phyloP scores from a whole-genome alignment of 2,329 filamentous ascomycete genomes.

The Ophiosphaerella korrae region DNA sequence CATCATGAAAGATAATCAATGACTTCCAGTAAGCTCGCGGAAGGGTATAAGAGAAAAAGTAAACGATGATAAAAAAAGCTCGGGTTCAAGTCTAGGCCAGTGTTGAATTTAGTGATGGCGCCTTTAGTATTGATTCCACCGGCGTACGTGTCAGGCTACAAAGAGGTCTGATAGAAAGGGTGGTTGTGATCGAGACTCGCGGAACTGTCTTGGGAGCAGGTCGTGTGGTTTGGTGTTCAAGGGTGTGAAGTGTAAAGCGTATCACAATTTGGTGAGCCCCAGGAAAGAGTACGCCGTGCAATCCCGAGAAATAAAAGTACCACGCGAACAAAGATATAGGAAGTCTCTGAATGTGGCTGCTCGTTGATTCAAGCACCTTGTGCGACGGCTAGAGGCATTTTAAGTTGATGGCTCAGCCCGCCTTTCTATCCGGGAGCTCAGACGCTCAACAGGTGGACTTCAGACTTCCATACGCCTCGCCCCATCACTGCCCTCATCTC shows the following conservation, averaged over 20 bases:
- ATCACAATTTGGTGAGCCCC: background rate
- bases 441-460: background rate
- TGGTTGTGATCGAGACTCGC: background rate
- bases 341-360: background rate
- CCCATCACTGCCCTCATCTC: background rate
- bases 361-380: background rate
- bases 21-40: background rate
- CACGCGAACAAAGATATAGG: background rate
- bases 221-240: background rate
- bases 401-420: background rate
- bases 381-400: background rate
- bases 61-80: background rate
- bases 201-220: background rate
- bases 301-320: background rate
- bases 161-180: background rate
- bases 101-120: conserved; percentile 8
- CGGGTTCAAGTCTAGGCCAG: background rate
- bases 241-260: background rate
- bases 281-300: background rate
- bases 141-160: conserved; percentile 4
- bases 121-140: conserved; percentile 1
- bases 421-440: background rate
- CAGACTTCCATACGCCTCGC: background rate
- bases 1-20: conserved; percentile 15
- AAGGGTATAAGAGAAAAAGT: background rate